phyloP scores from a whole-genome alignment of 768 basidiomycete species.

The Podaxis sp. region DNA sequence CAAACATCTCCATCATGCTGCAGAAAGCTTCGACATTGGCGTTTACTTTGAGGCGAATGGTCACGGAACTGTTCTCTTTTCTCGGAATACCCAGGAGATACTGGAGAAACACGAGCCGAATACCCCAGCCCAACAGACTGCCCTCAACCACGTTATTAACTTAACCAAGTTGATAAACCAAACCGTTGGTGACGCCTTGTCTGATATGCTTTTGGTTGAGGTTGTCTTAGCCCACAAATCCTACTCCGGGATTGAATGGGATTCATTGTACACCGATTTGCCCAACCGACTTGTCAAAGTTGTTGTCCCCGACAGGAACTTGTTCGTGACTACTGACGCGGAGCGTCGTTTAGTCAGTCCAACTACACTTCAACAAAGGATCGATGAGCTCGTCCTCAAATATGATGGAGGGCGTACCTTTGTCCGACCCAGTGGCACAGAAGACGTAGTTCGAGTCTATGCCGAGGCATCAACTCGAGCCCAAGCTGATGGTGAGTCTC shows the following conservation, averaged over 20 bases:
- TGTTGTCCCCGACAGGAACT: slow-evolving; percentile 74
- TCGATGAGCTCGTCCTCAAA: slow-evolving; percentile 77
- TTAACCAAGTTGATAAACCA: slow-evolving; percentile 91
- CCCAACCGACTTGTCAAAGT: slow-evolving; percentile 97
- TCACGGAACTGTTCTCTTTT: slow-evolving; percentile 96
- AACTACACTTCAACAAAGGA: slow-evolving; percentile 71
- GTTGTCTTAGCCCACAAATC: slow-evolving; percentile 86
- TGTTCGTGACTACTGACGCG: slow-evolving; percentile 91
- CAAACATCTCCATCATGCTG: slow-evolving; percentile 97
- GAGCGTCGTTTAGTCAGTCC: slow-evolving; percentile 87
- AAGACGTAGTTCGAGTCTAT: slow-evolving; percentile 97
- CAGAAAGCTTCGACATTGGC: slow-evolving; percentile 91
- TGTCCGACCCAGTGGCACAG: slow-evolving; percentile 95
- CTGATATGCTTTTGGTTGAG: slow-evolving; percentile 95
- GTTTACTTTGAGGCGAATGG: slow-evolving; percentile 99
- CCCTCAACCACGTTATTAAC: slow-evolving; percentile 73
- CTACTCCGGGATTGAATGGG: slow-evolving; percentile 86
- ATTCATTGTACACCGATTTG: slow-evolving; percentile 87
- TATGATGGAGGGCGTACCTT: slow-evolving; percentile 89
- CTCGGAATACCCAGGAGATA: slow-evolving; percentile 62
- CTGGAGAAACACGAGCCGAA: slow-evolving; percentile 68
- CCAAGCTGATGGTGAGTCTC: slow-evolving; percentile 78
- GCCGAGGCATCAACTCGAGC: slow-evolving; percentile 80
- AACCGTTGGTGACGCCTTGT: slow-evolving; percentile 96
- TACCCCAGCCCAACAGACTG: slow-evolving; percentile 80